phyloP scores from a whole-genome alignment of 2,329 filamentous ascomycete species.

The Microascus cirrosus region DNA sequence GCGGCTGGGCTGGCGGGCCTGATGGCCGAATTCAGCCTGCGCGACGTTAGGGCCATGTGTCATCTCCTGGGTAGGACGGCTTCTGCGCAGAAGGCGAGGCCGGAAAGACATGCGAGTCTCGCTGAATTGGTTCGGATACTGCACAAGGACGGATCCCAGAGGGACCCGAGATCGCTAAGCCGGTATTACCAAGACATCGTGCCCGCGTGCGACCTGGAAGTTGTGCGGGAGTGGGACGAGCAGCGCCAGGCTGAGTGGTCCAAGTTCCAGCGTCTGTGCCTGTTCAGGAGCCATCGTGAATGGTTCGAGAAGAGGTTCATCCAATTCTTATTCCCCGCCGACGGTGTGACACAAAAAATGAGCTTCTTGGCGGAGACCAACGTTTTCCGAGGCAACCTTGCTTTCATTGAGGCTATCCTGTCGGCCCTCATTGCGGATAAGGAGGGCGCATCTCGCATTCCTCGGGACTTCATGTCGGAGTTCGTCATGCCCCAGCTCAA shows the following conservation, averaged over 20 bases:
- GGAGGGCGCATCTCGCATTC: slow-evolving; percentile 2
- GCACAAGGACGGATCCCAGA: neutral
- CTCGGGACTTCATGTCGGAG: slow-evolving; percentile 9
- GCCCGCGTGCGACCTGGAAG: slow-evolving; percentile 10
- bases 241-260: neutral
- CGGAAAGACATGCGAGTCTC: slow-evolving; percentile 12
- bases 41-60: slow-evolving; percentile 11
- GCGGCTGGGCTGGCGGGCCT: slow-evolving; percentile 11
- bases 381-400: neutral
- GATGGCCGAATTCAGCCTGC: slow-evolving; percentile 15
- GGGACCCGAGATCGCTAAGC: slow-evolving; percentile 11
- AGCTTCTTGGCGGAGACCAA: neutral
- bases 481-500: slow-evolving; percentile 12
- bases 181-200: slow-evolving; percentile 13
- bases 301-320: neutral
- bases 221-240: slow-evolving; percentile 11
- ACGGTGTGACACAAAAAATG: neutral
- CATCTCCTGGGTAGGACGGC: slow-evolving; percentile 11
- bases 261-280: neutral
- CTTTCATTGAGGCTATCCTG: neutral
- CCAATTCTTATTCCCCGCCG: neutral
- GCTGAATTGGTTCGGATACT: slow-evolving; percentile 11
- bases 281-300: neutral
- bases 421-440: neutral
- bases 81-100: slow-evolving; percentile 9